Conservation (phyloP, 805 yeast species). For the Ascoidea rubescens region DNA sequence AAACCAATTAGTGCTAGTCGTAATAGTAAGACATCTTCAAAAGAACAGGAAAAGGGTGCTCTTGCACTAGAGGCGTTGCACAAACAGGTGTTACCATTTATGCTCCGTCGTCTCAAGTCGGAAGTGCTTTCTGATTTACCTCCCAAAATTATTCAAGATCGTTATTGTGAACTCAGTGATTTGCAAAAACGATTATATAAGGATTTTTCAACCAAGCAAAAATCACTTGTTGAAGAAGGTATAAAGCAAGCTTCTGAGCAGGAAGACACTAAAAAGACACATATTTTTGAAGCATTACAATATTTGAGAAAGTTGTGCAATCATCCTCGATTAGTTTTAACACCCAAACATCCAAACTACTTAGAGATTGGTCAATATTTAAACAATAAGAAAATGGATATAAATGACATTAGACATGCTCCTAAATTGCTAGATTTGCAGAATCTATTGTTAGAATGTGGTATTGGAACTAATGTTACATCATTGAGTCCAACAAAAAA, state of each 20-base stretch:
- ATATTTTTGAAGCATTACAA: constrained; percentile 93
- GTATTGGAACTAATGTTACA: constrained; percentile 44
- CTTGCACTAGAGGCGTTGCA: constrained; percentile 91
- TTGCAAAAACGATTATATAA: constrained; percentile 78
- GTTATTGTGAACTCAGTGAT: constrained; percentile 90
- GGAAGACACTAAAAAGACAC: constrained; percentile 26
- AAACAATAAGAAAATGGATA: constrained; percentile 37
- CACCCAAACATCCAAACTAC: constrained; percentile 73
- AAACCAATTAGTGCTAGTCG: constrained; percentile 93
- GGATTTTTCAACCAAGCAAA: constrained; percentile 82
- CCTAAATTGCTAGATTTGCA: constrained; percentile 80
- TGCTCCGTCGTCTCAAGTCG: constrained; percentile 90
- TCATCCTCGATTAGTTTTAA: constrained; percentile 84
- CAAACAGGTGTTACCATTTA: constrained; percentile 91
- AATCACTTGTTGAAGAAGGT: constrained; percentile 52
- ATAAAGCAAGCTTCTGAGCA: constrained; percentile 27
- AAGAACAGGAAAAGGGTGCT: constrained; percentile 95
- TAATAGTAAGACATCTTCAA: constrained; percentile 75
- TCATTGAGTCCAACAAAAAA: constrained; percentile 23
- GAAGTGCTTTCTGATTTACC: constrained; percentile 94
- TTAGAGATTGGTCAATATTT: constrained; percentile 51
- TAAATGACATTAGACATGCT: constrained; percentile 71
- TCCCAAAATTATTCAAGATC: constrained; percentile 96
- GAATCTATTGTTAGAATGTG: constrained; percentile 79
- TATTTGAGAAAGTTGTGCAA: constrained; percentile 95